Conservation (phyloP, 106 monocot genomes). For the Apostasia shenzhenica region DNA sequence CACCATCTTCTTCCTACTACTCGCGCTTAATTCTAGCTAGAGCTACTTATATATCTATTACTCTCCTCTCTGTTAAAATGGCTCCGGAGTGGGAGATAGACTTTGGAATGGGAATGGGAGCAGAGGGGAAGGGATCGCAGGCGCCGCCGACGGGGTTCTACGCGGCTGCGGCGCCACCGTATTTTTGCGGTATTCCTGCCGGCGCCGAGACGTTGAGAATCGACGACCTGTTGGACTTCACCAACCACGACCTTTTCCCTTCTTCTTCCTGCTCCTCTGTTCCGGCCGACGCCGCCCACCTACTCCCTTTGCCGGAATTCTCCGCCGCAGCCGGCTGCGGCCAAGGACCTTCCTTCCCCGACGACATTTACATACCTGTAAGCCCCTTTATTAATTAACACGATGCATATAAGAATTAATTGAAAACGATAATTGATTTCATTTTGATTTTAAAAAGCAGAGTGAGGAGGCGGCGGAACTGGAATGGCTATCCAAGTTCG, state of each 20-base stretch:
- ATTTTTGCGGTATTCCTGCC: constrained; percentile 38
- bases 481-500: constrained; percentile 93
- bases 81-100: constrained; percentile 43
- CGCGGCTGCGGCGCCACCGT: constrained; percentile 3
- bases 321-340: constrained; percentile 2
- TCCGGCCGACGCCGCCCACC: constrained; percentile 4
- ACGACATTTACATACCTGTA: constrained; percentile 83
- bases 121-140: neutral
- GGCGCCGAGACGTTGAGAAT: constrained; percentile 33
- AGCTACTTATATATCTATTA: constrained; percentile 6
- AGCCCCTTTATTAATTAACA: constrained; percentile 2
- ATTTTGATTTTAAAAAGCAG: constrained; percentile 15
- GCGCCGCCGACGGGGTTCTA: constrained; percentile 1
- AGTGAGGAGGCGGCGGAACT: constrained; percentile 90
- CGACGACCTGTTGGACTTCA: constrained; percentile 72
- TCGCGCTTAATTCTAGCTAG: no score
- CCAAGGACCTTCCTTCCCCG: constrained; percentile 25
- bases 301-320: constrained; percentile 8
- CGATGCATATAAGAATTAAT: neutral
- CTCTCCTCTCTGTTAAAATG: constrained; percentile 10
- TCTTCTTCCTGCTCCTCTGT: constrained; percentile 4
- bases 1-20: no score
- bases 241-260: constrained; percentile 38
- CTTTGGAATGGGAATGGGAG: constrained; percentile 19
- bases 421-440: neutral